phyloP scores from a whole-genome alignment of 768 basidiomycete genomes.

The Termitomyces sp. region DNA sequence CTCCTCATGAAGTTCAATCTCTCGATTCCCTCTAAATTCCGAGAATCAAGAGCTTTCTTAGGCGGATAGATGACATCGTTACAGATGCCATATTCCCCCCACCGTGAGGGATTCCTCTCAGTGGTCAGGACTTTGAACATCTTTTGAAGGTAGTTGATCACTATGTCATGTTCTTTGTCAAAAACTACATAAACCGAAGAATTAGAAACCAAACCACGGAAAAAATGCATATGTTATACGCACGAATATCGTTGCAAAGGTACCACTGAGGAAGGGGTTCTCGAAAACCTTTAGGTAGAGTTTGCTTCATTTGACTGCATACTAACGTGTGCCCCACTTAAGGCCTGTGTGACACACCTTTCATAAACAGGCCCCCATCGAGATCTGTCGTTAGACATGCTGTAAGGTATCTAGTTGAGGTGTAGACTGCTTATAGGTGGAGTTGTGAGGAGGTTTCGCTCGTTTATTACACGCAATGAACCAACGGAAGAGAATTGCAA shows the following conservation, averaged over 20 bases:
- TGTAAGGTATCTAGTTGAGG: no score
- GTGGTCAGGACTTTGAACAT: slow-evolving; percentile 1
- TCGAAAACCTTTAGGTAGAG: not conserved
- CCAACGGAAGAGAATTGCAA: no score
- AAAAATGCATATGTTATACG: not conserved
- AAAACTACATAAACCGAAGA: not conserved
- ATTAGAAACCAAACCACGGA: not conserved
- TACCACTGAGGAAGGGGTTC: not conserved
- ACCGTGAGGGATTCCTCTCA: not conserved
- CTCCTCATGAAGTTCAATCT: not conserved
- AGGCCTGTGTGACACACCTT: no score
- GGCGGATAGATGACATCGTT: not conserved
- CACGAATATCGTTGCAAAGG: not conserved
- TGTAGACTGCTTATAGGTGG: no score
- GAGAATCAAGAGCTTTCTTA: not conserved
- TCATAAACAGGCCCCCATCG: not conserved
- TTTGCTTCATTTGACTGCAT: no score
- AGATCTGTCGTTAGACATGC: not conserved
- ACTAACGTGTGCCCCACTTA: no score
- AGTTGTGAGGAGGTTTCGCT: no score
- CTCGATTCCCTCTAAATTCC: not conserved
- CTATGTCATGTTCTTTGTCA: not conserved
- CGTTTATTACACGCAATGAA: no score
- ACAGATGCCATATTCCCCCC: slow-evolving; percentile 1
- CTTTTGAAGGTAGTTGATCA: not conserved